These are phyloP conservation scores for Zygnema circumcarinatum DNA, from an alignment of 139 green algal species.

Conservation along the genomic window DNA sequence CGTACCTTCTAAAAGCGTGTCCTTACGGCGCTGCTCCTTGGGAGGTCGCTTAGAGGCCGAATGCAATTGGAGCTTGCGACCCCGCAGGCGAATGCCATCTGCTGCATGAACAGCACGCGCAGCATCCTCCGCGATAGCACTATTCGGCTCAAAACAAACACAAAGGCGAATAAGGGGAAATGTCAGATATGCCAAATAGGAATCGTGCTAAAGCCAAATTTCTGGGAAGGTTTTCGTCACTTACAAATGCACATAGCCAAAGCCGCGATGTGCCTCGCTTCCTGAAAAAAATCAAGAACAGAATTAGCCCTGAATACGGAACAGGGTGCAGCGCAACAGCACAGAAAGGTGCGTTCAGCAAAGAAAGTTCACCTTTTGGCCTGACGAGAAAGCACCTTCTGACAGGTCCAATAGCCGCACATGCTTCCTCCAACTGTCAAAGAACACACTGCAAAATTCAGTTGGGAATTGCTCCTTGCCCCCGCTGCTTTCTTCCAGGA, in stretches of 20 bases:
- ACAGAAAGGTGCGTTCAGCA: no score
- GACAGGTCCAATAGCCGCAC: slow-evolving; percentile 82
- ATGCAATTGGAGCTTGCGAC: slow-evolving; percentile 78
- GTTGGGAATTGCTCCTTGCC: no score
- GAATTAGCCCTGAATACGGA: no score
- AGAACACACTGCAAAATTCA: no score
- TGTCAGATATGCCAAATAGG: no score
- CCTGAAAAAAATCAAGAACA: slow-evolving; percentile 25
- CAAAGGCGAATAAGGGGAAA: not conserved
- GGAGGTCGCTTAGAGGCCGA: slow-evolving; percentile 38
- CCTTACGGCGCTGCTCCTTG: slow-evolving; percentile 15
- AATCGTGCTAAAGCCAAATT: no score
- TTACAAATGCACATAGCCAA: slow-evolving; percentile 83
- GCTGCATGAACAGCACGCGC: slow-evolving; percentile 74
- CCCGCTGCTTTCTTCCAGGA: no score
- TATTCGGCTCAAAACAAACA: not conserved
- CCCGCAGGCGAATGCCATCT: slow-evolving; percentile 69
- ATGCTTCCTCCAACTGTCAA: slow-evolving; percentile 71
- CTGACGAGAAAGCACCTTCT: slow-evolving; percentile 82
- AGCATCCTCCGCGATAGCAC: slow-evolving; percentile 83
- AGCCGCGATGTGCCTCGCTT: slow-evolving; percentile 72
- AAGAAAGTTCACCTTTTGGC: slow-evolving; percentile 52
- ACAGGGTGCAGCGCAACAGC: no score
- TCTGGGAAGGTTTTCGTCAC: not conserved
- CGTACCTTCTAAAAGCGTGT: not conserved